Evolutionary conservation across 306 rosid species (phyloP), one percentile per base, ranked within the genome.

Genomic region (Aeschynomene evenia): DNA sequence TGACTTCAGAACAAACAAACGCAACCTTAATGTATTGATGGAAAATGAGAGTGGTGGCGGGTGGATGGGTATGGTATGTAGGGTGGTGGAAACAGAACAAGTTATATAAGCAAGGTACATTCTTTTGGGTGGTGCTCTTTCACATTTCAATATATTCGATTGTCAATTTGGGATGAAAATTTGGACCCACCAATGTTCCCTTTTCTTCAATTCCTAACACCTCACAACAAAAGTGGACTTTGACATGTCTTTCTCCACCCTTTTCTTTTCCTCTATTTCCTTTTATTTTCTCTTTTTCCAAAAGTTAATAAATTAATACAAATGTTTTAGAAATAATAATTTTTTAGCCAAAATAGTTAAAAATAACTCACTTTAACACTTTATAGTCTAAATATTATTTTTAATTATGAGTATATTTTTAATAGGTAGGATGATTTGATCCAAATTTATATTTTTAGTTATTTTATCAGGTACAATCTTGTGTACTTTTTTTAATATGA

Each of bases 121-220:
- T 80, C 76, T 59, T n/a, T 61, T 52, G 63, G 68, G 46, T 28
- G 76, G 66, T 79, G 77, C 63, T 59, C 64, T 73, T 76, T 79
- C 86, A 55, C 75, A 79, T n/a, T 72, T 85, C 83, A 82, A 63
- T 50, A 70, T 67, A 85, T 82, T 85, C 83, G 81, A 64, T 66
- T 52, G 78, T 77, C 82, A 69, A 76, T 73, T n/a, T 68, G 52
- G 74, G 49, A 66, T 46, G 69, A 43, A 59, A 72, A 19, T 63
- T 55, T 74, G 86, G 68, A 23, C 89, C 83, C 75, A 39, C 83
- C 75, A 39, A 4, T 2, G 11, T 9, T 59, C 15, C 67, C 21
- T 42, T 58, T 63, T 71, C 63, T 77, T 63, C 68, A 74, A 36
- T 58, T 66, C 74, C 63, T 46, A 79, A 49, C 72, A 36, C 60